These are phyloP conservation scores for Auricularia heimuer DNA, from an alignment of 768 basidiomycete genomes.

Conservation along the genomic window DNA sequence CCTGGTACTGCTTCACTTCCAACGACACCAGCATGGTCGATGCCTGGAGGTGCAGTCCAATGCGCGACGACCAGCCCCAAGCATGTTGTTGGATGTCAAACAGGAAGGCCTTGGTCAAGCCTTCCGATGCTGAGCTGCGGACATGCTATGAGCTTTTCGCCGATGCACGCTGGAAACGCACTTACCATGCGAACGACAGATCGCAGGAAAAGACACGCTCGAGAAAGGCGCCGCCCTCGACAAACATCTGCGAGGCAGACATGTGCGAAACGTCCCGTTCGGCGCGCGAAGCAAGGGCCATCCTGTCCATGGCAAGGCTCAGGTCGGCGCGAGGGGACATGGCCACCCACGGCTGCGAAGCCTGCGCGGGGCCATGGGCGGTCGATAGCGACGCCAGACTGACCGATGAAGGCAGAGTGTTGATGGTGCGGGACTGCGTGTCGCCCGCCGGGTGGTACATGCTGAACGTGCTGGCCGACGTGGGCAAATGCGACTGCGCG, in stretches of 20 bases:
- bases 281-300: constrained; percentile 46
- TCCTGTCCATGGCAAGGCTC: constrained; percentile 54
- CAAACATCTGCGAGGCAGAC: background rate
- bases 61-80: constrained; percentile 10
- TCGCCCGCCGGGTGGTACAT: background rate
- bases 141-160: background rate
- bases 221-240: background rate
- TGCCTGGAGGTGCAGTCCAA: constrained; percentile 52
- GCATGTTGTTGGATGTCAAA: constrained; percentile 9
- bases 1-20: constrained; percentile 22
- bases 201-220: constrained; percentile 1
- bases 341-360: constrained; percentile 5
- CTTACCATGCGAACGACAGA: background rate
- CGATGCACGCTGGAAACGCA: background rate
- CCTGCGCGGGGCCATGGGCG: constrained; percentile 6
- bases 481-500: background rate
- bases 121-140: background rate
- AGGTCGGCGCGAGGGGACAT: constrained; percentile 19
- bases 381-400: constrained; percentile 8
- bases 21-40: constrained; percentile 47
- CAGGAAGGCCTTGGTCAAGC: constrained; percentile 1
- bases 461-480: background rate
- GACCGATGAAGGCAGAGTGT: background rate
- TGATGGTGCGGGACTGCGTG: background rate
- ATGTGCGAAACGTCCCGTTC: constrained; percentile 28